Conservation (phyloP, 441 rosid species). For the Gossypium schwendimanii region DNA sequence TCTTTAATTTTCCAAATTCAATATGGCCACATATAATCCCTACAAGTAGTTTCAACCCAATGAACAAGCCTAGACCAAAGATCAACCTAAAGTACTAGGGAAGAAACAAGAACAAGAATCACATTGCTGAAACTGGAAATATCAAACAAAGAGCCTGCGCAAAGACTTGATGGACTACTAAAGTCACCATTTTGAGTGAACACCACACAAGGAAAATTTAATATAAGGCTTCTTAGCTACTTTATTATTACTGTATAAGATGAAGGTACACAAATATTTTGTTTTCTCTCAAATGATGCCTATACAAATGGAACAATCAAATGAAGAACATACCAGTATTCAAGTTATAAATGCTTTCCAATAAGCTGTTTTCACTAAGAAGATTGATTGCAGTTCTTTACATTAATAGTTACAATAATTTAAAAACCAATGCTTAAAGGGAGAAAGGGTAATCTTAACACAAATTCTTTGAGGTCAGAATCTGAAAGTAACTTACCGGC, state of each 20-base stretch:
- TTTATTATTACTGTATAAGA: no score
- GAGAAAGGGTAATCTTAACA: not conserved
- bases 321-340: not conserved
- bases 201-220: not conserved
- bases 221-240: no score
- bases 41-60: not conserved
- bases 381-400: not conserved
- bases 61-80: not conserved
- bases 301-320: not conserved
- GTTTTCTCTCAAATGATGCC: not conserved
- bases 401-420: not conserved
- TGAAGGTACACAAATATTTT: not conserved
- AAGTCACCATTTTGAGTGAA: not conserved
- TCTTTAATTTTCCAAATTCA: not conserved
- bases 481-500: constrained; percentile 35
- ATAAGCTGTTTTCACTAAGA: not conserved
- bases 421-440: not conserved
- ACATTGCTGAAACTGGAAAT: not conserved
- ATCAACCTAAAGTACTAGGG: not conserved
- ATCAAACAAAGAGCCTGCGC: no score
- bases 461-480: constrained; percentile 1
- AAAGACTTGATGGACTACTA: not conserved
- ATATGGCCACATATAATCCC: not conserved
- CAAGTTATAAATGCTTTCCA: not conserved
- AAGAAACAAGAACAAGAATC: not conserved